Evolutionary conservation across 495 filamentous ascomycete species (phyloP), one percentile per base, ranked within the genome.

Genomic region (Penicillium tannophilum): DNA sequence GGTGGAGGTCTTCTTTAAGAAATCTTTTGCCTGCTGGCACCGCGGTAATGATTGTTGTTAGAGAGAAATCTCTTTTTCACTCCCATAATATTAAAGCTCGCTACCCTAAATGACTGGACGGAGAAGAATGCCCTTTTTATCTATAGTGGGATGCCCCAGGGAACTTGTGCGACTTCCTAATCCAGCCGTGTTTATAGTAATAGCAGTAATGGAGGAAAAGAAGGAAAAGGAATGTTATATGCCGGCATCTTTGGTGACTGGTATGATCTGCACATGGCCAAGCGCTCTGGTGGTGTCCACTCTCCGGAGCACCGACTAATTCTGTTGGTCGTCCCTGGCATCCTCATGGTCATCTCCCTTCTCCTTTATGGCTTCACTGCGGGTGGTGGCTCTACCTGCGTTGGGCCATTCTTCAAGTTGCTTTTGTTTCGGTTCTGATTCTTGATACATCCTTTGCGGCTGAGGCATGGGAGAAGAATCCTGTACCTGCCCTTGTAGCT

Each of bases 381-480:
- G 0, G 41, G 52, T n/a, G 65, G 66, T 6, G 36, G 33, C 24
- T 50, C 66, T 11, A 72, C 68, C 11, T 76, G 71, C 72, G 71
- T 31, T 77, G 73, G 73, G 70, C 71, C 1, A 55, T 77, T 16
- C 68, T 69, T 42, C 69, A 77, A 42, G 42, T 75, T 0, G 52
- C 61, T 0, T 77, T 76, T 46, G 70, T 76, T 14, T 72, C 68
- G 3, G 65, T 75, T 12, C 61, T 77, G 8, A 76, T 77, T 39
- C 55, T 66, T 16, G 62, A 69, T 0, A 74, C 74, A 12, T 66
- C 68, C 3, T 77, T 76, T 36, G 72, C 75, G 0, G 61, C 75
- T 3, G 75, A 76, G 53, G 72, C 67, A 1, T 74, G 67, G 66
- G 70, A 74, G 36, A 71, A 72, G 57, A 73, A 76, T 56, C 75